Evolutionary conservation across 2,329 filamentous ascomycete species (phyloP).

Genomic region (Pyrenophora tritici-repentis): DNA sequence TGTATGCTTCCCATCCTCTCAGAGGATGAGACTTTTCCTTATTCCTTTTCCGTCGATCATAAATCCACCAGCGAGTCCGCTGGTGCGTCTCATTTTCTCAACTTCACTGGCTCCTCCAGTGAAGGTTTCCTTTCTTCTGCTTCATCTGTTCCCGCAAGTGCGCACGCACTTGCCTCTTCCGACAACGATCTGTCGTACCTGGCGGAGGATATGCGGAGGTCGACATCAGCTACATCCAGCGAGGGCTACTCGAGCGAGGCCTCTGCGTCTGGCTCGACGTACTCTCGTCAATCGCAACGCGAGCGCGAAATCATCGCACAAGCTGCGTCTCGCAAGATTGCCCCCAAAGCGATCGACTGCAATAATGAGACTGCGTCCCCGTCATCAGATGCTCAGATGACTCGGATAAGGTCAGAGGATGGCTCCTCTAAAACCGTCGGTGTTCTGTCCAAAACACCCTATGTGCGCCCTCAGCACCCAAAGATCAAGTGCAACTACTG

Average conservation of each 20-base stretch:
- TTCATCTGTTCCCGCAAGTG: constrained; percentile 39
- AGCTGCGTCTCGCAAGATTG: constrained; percentile 55
- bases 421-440: constrained; percentile 61
- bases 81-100: constrained; percentile 41
- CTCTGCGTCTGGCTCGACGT: constrained; percentile 51
- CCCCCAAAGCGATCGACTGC: constrained; percentile 49
- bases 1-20: constrained; percentile 43
- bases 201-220: constrained; percentile 57
- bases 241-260: constrained; percentile 50
- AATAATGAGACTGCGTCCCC: constrained; percentile 33
- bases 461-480: constrained; percentile 69
- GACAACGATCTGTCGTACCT: constrained; percentile 39
- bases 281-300: constrained; percentile 55
- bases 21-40: constrained; percentile 44
- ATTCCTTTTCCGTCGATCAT: constrained; percentile 42
- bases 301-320: constrained; percentile 56
- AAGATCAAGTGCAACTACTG: constrained; percentile 75
- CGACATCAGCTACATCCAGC: constrained; percentile 48
- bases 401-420: constrained; percentile 57
- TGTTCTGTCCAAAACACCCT: constrained; percentile 57
- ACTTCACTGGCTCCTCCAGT: constrained; percentile 45
- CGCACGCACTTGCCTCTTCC: constrained; percentile 39
- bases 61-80: constrained; percentile 39
- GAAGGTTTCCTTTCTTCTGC: constrained; percentile 42
- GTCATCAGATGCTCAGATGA: constrained; percentile 54